Percentiles rank a stretch among this genome's conserved stretches.
phyloP scores from a whole-genome alignment of 495 filamentous ascomycete species.

The Paragyromitra xinjiangensis region DNA sequence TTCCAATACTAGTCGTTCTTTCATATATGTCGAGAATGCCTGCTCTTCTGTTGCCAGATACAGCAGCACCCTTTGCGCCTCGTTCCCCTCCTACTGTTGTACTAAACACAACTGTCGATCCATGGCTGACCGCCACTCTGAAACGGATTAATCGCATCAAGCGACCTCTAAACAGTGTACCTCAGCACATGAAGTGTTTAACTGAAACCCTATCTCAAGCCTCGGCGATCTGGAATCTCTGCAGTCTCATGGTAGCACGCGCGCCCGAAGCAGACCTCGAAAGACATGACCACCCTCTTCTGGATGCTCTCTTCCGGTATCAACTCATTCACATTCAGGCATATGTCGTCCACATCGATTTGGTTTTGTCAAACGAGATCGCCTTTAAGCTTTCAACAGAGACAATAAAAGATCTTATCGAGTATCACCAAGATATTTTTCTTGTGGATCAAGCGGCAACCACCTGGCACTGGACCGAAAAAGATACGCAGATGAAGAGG shows the following conservation, averaged over 20 bases:
- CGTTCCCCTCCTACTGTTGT: constrained; percentile 95
- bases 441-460: constrained; percentile 87
- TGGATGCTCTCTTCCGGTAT: constrained; percentile 93
- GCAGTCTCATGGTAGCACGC: constrained; percentile 92
- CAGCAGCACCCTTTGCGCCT: constrained; percentile 95
- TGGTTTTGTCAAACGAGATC: constrained; percentile 97
- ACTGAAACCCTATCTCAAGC: constrained; percentile 92
- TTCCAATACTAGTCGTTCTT: constrained; percentile 41
- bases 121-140: constrained; percentile 95
- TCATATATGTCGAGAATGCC: constrained; percentile 71
- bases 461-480: constrained; percentile 97
- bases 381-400: constrained; percentile 98
- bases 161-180: constrained; percentile 95
- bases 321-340: constrained; percentile 95
- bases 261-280: constrained; percentile 86
- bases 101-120: constrained; percentile 90
- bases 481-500: constrained; percentile 95
- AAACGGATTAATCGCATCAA: constrained; percentile 98
- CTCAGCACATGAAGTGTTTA: constrained; percentile 94
- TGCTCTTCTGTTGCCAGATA: constrained; percentile 88
- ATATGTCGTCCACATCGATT: constrained; percentile 98
- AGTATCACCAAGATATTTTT: constrained; percentile 97
- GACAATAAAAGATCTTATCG: constrained; percentile 91
- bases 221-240: constrained; percentile 94
- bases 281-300: constrained; percentile 83